phyloP scores from a whole-genome alignment of 768 basidiomycete species.

The Astraeus odoratus region DNA sequence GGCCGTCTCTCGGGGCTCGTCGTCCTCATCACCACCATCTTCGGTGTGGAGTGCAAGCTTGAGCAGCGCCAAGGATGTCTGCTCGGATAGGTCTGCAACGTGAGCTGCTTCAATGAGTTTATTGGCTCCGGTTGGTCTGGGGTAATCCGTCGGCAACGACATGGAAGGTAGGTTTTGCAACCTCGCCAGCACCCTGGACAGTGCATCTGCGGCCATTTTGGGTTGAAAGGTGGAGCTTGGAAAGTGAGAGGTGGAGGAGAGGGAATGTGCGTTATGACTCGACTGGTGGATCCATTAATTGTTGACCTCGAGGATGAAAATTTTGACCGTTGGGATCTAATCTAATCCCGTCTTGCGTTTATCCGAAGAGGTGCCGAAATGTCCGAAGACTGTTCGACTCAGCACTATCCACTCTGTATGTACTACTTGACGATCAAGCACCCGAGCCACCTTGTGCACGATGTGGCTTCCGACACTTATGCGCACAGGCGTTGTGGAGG shows the following conservation, averaged over 20 bases:
- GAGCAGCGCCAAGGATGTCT: constrained; percentile 70
- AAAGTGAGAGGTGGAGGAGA: background rate
- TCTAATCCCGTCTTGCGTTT: too few relatives aligned
- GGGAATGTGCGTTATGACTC: background rate
- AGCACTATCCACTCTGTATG: too few relatives aligned
- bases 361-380: too few relatives aligned
- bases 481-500: too few relatives aligned
- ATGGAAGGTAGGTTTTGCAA: constrained; percentile 83
- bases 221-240: background rate
- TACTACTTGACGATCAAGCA: too few relatives aligned
- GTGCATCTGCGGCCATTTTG: constrained; percentile 24
- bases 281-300: too few relatives aligned
- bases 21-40: constrained; percentile 41
- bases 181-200: constrained; percentile 53
- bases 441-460: too few relatives aligned
- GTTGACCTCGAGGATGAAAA: too few relatives aligned
- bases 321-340: too few relatives aligned
- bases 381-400: too few relatives aligned
- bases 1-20: constrained; percentile 32
- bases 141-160: constrained; percentile 94
- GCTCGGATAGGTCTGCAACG: constrained; percentile 60
- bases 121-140: constrained; percentile 64
- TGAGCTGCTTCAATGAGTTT: constrained; percentile 84
- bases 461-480: too few relatives aligned
- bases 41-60: constrained; percentile 76